A percentile compares a stretch with the other conserved stretches of the same genome.
phyloP scores from a whole-genome alignment of 73 alveolate genomes.

The Uronychia binucleata region DNA sequence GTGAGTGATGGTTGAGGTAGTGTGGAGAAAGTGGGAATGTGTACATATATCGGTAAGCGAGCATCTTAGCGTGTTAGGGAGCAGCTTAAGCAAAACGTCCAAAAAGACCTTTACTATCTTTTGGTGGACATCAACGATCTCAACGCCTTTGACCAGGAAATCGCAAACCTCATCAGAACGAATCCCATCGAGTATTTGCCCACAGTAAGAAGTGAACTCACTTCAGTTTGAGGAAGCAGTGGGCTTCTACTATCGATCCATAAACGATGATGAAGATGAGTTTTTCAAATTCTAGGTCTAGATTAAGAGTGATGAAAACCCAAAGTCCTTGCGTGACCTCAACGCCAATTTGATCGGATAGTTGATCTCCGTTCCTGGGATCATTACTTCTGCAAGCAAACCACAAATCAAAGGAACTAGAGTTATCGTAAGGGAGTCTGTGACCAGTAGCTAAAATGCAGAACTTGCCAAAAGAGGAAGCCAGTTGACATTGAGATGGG shows the following conservation, averaged over 20 bases:
- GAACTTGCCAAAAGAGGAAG: constrained; percentile 88
- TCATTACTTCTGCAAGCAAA: constrained; percentile 89
- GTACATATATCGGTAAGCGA: constrained; percentile 62
- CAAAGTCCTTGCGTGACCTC: constrained; percentile 86
- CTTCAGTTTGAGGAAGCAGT: constrained; percentile 65
- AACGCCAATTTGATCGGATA: constrained; percentile 80
- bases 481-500: constrained; percentile 77
- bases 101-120: constrained; percentile 56
- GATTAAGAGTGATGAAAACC: constrained; percentile 61
- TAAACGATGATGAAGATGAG: constrained; percentile 32
- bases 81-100: constrained; percentile 48
- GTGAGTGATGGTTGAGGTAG: too few relatives aligned
- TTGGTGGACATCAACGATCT: constrained; percentile 67
- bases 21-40: constrained; percentile 39
- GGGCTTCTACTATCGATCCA: constrained; percentile 38
- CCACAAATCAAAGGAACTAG: constrained; percentile 79
- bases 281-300: constrained; percentile 59
- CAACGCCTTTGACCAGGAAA: constrained; percentile 44
- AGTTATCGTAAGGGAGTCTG: constrained; percentile 28
- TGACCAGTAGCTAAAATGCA: constrained; percentile 63
- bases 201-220: constrained; percentile 46
- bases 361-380: constrained; percentile 92
- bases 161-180: constrained; percentile 34
- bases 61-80: constrained; percentile 37
- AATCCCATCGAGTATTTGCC: constrained; percentile 63